Base-by-base conservation (phyloP, 805 yeast genomes). In the Metschnikowia kofuensis region DNA sequence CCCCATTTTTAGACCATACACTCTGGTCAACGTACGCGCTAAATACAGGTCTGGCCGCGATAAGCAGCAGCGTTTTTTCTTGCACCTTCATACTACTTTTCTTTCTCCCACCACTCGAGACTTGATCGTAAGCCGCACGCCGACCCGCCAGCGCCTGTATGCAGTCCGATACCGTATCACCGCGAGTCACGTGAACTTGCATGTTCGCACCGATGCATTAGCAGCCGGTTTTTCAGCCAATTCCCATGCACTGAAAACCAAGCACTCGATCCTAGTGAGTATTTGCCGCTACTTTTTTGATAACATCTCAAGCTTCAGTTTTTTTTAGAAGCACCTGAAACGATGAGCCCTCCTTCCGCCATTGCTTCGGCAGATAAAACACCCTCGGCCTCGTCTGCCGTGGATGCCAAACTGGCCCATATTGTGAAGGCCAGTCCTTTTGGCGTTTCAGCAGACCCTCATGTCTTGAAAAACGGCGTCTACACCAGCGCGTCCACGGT, bases 361-460 rank as follows among this genome's bases (percentile, higher is more conserved):
- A 40, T 34, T 27, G 9, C 43, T 16, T 26, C 35, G 26, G 38
- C 35, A 42, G 36, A n/a, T n/a, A 35, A 37, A 16, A 27, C 46
- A 38, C 45, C 45, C 27, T 28, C 38, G 38, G 42, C 47, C 42
- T n/a, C n/a, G n/a, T 27, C 47, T 7, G 38, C 49, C 26, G 16
- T 43, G 28, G 52, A 36, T 26, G 50, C 44, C 12, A 48, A 45
- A 37, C 44, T 49, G 29, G 47, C 51, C 31, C 57, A 48, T 47
- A 40, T 48, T 15, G 45, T 53, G 38, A 49, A 44, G 16, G 53
- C 64, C 15, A 62, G 58, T 51, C 89, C 89, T 8, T 85, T 84
- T 63, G 89, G 87, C 8, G 57, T 79, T 21, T 74, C 82, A n/a
- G 68, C 76, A 16, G 85, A 83, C 60, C 85, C 87, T 8, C 66